These are phyloP conservation scores for Dryadomyces sulphureus DNA, from an alignment of 2,329 filamentous ascomycete species.

Conservation along the genomic window DNA sequence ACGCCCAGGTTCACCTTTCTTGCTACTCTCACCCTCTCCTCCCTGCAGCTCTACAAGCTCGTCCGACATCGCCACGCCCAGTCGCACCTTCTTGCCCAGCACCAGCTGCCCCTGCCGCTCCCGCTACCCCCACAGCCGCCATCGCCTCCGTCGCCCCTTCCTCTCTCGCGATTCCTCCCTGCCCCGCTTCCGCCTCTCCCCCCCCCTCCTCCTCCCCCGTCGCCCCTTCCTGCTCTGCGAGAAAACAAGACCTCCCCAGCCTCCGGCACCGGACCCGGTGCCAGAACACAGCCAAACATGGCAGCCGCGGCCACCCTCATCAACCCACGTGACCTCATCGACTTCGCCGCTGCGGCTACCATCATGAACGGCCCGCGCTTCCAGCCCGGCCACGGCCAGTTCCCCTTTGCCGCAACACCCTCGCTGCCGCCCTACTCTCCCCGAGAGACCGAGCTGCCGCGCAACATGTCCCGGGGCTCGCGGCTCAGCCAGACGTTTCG, in stretches of 20 bases:
- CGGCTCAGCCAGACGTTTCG: neutral
- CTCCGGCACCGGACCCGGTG: neutral
- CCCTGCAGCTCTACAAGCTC: neutral
- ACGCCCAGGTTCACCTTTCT: slow-evolving; percentile 2
- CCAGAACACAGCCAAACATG: neutral
- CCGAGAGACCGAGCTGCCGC: neutral
- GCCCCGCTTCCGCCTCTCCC: neutral
- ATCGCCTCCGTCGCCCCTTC: neutral
- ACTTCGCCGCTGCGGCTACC: neutral
- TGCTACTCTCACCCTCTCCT: neutral
- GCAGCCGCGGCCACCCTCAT: too few species aligned
- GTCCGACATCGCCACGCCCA: neutral
- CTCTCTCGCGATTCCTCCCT: neutral
- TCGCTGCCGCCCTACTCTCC: neutral
- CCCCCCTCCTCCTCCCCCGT: neutral
- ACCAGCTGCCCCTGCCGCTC: neutral
- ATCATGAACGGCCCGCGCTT: neutral
- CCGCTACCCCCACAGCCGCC: neutral
- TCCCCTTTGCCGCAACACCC: neutral
- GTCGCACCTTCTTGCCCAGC: neutral
- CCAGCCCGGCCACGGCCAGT: neutral
- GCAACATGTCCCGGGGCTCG: neutral
- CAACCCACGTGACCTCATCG: neutral
- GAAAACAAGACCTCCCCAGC: neutral
- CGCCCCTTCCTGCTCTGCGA: neutral